phyloP scores from a whole-genome alignment of 331 rosid species.

The Telfairia occidentalis region DNA sequence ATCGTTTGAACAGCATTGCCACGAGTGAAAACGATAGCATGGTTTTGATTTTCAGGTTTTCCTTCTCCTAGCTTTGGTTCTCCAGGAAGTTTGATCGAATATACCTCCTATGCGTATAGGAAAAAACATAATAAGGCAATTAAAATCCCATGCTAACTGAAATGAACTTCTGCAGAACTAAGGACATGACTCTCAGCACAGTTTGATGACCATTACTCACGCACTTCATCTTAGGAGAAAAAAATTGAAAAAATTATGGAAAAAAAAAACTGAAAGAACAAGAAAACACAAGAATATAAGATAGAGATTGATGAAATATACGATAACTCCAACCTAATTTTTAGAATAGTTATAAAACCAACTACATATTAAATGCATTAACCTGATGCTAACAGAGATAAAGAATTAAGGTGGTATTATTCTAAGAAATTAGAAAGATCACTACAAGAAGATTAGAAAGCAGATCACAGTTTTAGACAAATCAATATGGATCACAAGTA shows the following conservation, averaged over 20 bases:
- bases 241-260: background rate
- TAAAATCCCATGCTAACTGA: conserved; percentile 4
- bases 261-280: background rate
- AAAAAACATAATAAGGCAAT: conserved; percentile 8
- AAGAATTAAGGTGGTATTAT: background rate
- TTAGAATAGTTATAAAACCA: background rate
- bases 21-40: conserved; percentile 90
- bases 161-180: background rate
- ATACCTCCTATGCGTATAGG: conserved; percentile 53
- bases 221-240: background rate
- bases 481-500: background rate
- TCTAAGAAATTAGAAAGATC: background rate
- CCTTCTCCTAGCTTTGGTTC: conserved; percentile 99
- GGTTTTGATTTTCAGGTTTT: conserved; percentile 98
- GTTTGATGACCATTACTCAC: background rate
- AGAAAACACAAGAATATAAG: background rate
- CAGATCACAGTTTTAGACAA: background rate
- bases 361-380: background rate
- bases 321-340: background rate
- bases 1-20: conserved; percentile 97
- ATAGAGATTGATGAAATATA: background rate
- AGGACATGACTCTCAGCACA: background rate
- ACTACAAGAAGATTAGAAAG: background rate
- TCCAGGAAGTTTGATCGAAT: conserved; percentile 90
- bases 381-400: background rate